Evolutionary conservation across 805 yeast genomes (phyloP), one percentile per base, ranked within the genome.

Genomic region (Candida sithepensis): DNA sequence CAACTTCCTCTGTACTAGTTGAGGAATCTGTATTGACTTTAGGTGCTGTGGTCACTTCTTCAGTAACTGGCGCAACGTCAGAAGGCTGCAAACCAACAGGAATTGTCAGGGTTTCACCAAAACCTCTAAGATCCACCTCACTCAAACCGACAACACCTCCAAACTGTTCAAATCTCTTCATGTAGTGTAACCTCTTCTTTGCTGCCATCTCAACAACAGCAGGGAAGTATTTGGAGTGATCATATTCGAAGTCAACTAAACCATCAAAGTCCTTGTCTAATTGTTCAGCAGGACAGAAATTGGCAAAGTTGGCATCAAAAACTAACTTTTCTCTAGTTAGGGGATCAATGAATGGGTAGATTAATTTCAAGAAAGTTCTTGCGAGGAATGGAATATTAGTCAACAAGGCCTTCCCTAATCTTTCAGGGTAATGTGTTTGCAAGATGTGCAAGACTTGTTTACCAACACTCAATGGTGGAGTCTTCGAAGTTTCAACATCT

Each of bases 361-460:
- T 91, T 53, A 94, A 71, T 70, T 87, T 91, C 56, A 94, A 71
- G 60, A 94, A 94, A 9, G 96, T 84, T 88, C 96, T 87, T 6
- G 91, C 98, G 46, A 91, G 69, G 79, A 94, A 87, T 13, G 98
- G 98, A 55, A 94, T 90, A 67, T 94, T 92, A 42, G 96, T 88
- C 45, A 94, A 74, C 42, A 91, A 74, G 0, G 97, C 97, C 63
- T 84, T 85, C 36, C 99, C 99, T 50, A 94, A 74, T 59, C 99
- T 79, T 66, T 94, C 99, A 3, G 99, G 99, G 65, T 94, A 94
- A 67, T 94, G 99, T 12, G 96, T 90, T 69, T 94, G 99, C 58
- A 94, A 73, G 64, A 94, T 94, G 65, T 86, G 88, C 55, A 94
- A 75, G 28, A 92, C 98, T 68, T 90, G 96, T 63, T 91, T 84